Evolutionary conservation across 2,329 filamentous ascomycete genomes (phyloP).

Genomic region (Penicillium sp.): DNA sequence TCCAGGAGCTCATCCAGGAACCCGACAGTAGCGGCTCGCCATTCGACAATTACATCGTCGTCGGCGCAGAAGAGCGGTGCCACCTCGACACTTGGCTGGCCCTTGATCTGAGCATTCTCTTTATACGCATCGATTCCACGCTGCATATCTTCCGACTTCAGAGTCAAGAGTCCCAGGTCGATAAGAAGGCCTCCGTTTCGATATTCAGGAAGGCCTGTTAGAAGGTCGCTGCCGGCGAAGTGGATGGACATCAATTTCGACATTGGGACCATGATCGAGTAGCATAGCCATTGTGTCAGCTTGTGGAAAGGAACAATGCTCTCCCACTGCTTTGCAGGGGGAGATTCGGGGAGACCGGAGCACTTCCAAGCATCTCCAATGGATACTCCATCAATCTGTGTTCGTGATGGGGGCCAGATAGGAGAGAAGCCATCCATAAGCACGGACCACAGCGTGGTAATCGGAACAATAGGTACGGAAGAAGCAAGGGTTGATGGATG

Average conservation of each 20-base stretch:
- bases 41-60: conserved; percentile 77
- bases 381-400: conserved; percentile 78
- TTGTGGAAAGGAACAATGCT: conserved; percentile 90
- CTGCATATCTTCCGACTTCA: conserved; percentile 68
- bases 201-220: conserved; percentile 89
- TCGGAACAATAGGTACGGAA: conserved; percentile 78
- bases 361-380: conserved; percentile 96
- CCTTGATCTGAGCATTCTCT: conserved; percentile 68
- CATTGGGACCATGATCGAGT: conserved; percentile 92
- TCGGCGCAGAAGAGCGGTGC: conserved; percentile 70
- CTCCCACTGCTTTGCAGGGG: conserved; percentile 69
- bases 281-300: conserved; percentile 90
- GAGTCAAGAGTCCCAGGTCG: conserved; percentile 73
- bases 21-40: conserved; percentile 71
- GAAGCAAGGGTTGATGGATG: conserved; percentile 87
- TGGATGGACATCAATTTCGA: conserved; percentile 73
- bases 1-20: conserved; percentile 68
- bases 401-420: conserved; percentile 87
- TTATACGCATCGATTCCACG: conserved; percentile 69
- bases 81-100: conserved; percentile 69
- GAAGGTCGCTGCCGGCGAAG: conserved; percentile 74
- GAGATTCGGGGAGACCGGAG: conserved; percentile 68
- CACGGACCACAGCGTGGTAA: conserved; percentile 86
- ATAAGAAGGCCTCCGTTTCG: conserved; percentile 87
- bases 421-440: conserved; percentile 81